A percentile compares a stretch with the other conserved stretches of the same genome.
phyloP scores from a whole-genome alignment of 2,329 filamentous ascomycete genomes.

The Hymenoscyphus linearis region DNA sequence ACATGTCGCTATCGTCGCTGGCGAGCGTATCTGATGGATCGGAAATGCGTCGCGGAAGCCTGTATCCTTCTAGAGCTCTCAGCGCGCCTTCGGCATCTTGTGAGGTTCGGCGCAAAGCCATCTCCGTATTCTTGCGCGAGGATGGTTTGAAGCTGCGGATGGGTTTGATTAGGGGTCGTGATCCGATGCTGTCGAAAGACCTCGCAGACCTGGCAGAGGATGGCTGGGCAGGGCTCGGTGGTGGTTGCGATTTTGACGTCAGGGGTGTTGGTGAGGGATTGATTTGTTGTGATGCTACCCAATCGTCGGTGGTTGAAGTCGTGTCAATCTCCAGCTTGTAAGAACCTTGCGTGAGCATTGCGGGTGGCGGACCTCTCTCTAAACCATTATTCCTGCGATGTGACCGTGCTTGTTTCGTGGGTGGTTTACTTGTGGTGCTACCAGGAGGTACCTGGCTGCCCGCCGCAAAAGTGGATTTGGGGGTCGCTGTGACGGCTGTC shows the following conservation, averaged over 20 bases:
- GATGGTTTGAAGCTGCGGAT: constrained; percentile 28
- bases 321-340: constrained; percentile 20
- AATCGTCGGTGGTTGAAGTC: constrained; percentile 22
- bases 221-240: constrained; percentile 11
- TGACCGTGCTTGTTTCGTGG: neutral
- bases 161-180: constrained; percentile 25
- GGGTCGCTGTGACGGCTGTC: neutral
- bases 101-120: constrained; percentile 20
- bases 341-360: constrained; percentile 26
- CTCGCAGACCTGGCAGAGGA: constrained; percentile 9
- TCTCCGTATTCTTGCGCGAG: constrained; percentile 23
- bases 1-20: constrained; percentile 32
- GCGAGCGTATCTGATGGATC: constrained; percentile 25
- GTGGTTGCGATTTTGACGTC: constrained; percentile 7
- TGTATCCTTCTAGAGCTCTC: constrained; percentile 24
- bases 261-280: constrained; percentile 8
- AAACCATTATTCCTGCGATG: constrained; percentile 6
- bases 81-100: constrained; percentile 27
- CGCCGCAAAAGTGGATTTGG: neutral
- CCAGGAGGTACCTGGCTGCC: neutral
- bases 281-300: constrained; percentile 25
- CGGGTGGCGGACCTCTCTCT: constrained; percentile 20
- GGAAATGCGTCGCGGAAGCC: constrained; percentile 10
- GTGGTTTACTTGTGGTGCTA: neutral
- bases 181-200: constrained; percentile 8